phyloP scores from a whole-genome alignment of 306 rosid species.

The Lathyrus sativus region DNA sequence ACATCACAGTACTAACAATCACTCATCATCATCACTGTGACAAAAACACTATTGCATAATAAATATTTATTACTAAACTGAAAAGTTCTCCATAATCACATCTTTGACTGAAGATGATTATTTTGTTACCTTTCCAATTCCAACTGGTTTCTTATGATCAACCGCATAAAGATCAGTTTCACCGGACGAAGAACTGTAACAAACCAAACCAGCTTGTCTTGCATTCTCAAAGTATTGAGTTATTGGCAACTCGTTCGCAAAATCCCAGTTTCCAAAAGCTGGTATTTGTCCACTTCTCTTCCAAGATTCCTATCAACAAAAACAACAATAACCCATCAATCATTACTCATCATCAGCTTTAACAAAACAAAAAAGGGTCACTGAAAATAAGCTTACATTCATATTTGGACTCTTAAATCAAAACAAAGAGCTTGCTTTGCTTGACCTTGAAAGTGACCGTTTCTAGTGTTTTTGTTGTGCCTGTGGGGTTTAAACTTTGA shows the following conservation, averaged over 20 bases:
- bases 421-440: not conserved
- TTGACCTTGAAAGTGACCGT: not conserved
- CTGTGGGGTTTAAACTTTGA: slow-evolving; percentile 16
- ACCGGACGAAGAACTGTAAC: slow-evolving; percentile 39
- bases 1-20: too few relatives aligned
- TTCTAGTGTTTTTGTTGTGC: not conserved
- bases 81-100: too few relatives aligned
- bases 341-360: not conserved
- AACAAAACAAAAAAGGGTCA: not conserved
- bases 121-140: slow-evolving; percentile 51
- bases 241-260: slow-evolving; percentile 75
- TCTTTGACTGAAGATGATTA: too few relatives aligned
- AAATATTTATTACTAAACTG: too few relatives aligned
- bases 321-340: not conserved
- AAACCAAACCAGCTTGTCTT: slow-evolving; percentile 65
- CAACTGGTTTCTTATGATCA: slow-evolving; percentile 47
- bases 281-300: slow-evolving; percentile 85
- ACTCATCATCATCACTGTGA: not conserved
- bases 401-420: slow-evolving; percentile 22
- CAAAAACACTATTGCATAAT: not conserved
- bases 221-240: slow-evolving; percentile 94
- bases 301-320: slow-evolving; percentile 38
- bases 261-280: slow-evolving; percentile 94
- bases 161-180: slow-evolving; percentile 69
- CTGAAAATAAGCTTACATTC: slow-evolving; percentile 36